Percentiles rank a stretch among this genome's conserved stretches.
phyloP scores from a whole-genome alignment of 345 rosid genomes.

The Citropsis articulata region DNA sequence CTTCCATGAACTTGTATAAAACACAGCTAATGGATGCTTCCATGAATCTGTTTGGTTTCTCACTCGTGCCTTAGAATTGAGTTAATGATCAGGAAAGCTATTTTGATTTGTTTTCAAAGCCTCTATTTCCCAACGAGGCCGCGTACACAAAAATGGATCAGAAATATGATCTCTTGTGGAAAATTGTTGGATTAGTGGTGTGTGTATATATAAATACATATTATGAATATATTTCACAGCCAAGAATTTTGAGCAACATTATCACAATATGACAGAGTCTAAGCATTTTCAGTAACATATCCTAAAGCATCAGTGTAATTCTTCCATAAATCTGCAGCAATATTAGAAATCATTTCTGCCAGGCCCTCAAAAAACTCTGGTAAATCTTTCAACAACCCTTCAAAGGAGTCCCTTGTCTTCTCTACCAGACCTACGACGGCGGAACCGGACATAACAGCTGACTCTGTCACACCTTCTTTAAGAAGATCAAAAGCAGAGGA shows the following conservation, averaged over 20 bases:
- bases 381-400: constrained; percentile 23
- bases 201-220: background rate
- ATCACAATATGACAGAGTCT: background rate
- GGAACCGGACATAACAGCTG: constrained; percentile 15
- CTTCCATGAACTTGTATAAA: no score
- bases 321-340: constrained; percentile 32
- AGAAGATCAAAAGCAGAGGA: constrained; percentile 30
- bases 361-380: constrained; percentile 34
- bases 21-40: background rate
- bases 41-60: background rate
- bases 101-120: background rate
- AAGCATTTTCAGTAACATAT: constrained; percentile 33
- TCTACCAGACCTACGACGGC: constrained; percentile 26
- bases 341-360: constrained; percentile 27
- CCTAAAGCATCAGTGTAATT: constrained; percentile 33
- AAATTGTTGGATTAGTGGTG: background rate
- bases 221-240: background rate
- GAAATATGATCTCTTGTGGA: background rate
- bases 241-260: background rate
- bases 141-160: background rate
- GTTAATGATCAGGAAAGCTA: background rate
- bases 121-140: background rate
- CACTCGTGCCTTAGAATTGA: background rate
- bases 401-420: constrained; percentile 29
- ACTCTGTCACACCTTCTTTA: constrained; percentile 20